phyloP scores from a whole-genome alignment of 805 yeast genomes.

The Starmerella stigmatis region DNA sequence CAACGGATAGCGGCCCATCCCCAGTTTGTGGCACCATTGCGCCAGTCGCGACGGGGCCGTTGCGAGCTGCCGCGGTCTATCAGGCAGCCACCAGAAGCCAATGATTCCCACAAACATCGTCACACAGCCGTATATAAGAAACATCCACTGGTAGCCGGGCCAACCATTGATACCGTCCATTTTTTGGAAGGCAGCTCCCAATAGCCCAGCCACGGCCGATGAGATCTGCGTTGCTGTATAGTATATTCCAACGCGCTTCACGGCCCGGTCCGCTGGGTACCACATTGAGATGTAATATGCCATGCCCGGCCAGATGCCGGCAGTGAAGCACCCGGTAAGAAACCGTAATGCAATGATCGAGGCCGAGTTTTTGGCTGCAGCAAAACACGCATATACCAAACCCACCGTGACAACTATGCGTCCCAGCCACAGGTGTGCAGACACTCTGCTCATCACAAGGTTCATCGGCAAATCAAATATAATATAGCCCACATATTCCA shows the following conservation, averaged over 20 bases:
- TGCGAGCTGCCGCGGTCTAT: conserved; percentile 42
- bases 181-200: conserved; percentile 77
- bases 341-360: conserved; percentile 66
- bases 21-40: not conserved
- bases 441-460: conserved; percentile 65
- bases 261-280: conserved; percentile 72
- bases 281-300: conserved; percentile 71
- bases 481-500: conserved; percentile 73
- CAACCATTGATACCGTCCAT: conserved; percentile 62
- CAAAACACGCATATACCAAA: conserved; percentile 61
- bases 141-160: conserved; percentile 83
- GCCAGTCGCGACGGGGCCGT: not conserved
- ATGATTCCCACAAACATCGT: conserved; percentile 57
- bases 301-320: conserved; percentile 89
- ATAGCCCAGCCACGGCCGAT: conserved; percentile 77
- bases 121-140: conserved; percentile 60
- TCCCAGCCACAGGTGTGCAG: conserved; percentile 77
- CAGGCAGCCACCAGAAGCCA: conserved; percentile 78
- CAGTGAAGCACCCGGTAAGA: conserved; percentile 64
- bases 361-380: conserved; percentile 42
- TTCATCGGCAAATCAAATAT: conserved; percentile 85
- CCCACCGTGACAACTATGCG: conserved; percentile 73
- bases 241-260: conserved; percentile 74
- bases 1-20: conserved; percentile 29
- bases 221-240: conserved; percentile 88